A percentile compares a stretch with the other conserved stretches of the same genome.
phyloP scores from a whole-genome alignment of 352 stramenopile genomes.

The Pythium oligandrum region DNA sequence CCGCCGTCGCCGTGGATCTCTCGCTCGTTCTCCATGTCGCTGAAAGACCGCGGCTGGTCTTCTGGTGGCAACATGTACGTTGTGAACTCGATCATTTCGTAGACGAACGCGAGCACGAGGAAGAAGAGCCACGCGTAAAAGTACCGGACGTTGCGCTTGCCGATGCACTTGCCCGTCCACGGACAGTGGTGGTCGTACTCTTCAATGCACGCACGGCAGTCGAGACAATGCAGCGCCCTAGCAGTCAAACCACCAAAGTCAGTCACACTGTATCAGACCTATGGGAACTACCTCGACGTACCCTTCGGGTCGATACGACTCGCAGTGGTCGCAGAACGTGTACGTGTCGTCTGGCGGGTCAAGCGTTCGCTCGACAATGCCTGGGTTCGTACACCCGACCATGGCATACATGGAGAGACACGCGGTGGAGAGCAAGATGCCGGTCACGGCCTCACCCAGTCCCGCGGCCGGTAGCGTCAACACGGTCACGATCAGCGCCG shows the following conservation, averaged over 20 bases:
- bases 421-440: constrained; percentile 45
- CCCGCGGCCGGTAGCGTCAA: constrained; percentile 42
- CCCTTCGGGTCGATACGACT: constrained; percentile 68
- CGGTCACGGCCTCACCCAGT: constrained; percentile 33
- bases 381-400: constrained; percentile 64
- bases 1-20: neutral
- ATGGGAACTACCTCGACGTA: constrained; percentile 21
- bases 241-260: neutral
- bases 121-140: constrained; percentile 87
- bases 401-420: constrained; percentile 72
- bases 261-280: neutral
- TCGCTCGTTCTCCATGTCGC: constrained; percentile 1
- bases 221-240: constrained; percentile 80
- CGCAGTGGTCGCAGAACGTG: constrained; percentile 77
- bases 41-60: constrained; percentile 20
- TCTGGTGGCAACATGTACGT: constrained; percentile 74
- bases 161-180: constrained; percentile 90
- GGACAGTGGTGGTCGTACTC: constrained; percentile 91
- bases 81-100: constrained; percentile 85
- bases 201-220: constrained; percentile 85
- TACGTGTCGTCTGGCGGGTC: constrained; percentile 52
- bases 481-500: constrained; percentile 41
- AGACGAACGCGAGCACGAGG: constrained; percentile 83
- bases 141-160: constrained; percentile 67
- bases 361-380: constrained; percentile 41